Conservation (phyloP, 2,329 filamentous ascomycete species). For the Exophiala bonariae region DNA sequence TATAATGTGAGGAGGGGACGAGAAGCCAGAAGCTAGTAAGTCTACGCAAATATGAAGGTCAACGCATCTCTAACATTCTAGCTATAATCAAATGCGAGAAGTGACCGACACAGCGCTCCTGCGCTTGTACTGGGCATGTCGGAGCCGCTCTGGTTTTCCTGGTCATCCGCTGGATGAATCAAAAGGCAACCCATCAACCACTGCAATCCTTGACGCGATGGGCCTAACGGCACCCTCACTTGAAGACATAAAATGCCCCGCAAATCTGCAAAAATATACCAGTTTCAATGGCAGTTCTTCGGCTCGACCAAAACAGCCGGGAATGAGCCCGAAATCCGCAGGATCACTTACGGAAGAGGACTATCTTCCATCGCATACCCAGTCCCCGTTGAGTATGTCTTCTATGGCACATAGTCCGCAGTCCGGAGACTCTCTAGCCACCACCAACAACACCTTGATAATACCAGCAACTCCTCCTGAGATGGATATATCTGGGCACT, state of each 20-base stretch:
- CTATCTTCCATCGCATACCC: too few species aligned
- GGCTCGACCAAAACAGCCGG: too few species aligned
- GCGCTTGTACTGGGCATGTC: constrained; percentile 16
- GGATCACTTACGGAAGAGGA: too few species aligned
- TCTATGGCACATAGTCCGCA: too few species aligned
- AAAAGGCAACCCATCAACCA: constrained; percentile 6
- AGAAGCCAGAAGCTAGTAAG: constrained; percentile 19
- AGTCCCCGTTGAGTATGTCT: too few species aligned
- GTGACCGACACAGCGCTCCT: constrained; percentile 15
- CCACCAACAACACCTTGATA: too few species aligned
- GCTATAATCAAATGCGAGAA: constrained; percentile 16
- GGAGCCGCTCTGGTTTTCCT: constrained; percentile 10
- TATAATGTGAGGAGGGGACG: constrained; percentile 10
- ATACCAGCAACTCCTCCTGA: too few species aligned
- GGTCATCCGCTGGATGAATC: constrained; percentile 13
- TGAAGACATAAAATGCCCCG: constrained; percentile 1
- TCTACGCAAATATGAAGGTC: neutral
- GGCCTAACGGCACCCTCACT: constrained; percentile 3
- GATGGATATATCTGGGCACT: too few species aligned
- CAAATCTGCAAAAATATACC: too few species aligned
- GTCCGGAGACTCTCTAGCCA: too few species aligned
- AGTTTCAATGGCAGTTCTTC: too few species aligned
- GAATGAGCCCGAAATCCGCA: too few species aligned
- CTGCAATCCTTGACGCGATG: constrained; percentile 11
- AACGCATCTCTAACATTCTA: neutral